Conservation (phyloP, 805 yeast species). For the Starmerella bacillaris region DNA sequence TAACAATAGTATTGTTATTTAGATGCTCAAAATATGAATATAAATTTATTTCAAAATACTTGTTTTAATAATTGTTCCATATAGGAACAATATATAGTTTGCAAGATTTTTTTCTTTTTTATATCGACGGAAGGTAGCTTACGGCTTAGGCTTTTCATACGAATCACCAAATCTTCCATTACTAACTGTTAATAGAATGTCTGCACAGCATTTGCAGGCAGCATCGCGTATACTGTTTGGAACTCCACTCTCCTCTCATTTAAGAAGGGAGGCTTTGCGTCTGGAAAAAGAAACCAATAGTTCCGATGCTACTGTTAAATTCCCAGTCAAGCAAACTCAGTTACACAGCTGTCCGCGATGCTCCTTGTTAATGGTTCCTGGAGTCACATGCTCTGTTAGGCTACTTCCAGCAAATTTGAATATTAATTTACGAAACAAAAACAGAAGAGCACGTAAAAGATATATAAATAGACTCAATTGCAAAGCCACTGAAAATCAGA, state of each 20-base stretch:
- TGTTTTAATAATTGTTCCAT: too few species aligned
- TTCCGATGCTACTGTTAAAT: too few species aligned
- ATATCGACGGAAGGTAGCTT: background rate
- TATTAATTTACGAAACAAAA: background rate
- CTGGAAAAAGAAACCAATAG: background rate
- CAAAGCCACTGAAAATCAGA: too few species aligned
- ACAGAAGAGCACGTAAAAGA: background rate
- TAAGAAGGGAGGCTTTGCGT: background rate
- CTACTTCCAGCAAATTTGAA: background rate
- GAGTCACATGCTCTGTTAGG: conserved; percentile 10
- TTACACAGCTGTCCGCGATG: conserved; percentile 11
- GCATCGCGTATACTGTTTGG: conserved; percentile 2
- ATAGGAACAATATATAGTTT: too few species aligned
- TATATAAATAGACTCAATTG: background rate
- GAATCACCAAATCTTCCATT: background rate
- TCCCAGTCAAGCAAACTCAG: background rate
- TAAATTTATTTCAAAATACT: background rate
- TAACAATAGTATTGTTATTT: background rate
- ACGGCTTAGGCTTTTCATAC: background rate
- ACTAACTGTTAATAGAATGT: too few species aligned
- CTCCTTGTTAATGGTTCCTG: conserved; percentile 11
- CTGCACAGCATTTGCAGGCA: background rate
- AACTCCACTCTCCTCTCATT: conserved; percentile 1
- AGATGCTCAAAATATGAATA: background rate
- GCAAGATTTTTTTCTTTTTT: background rate